Base-by-base conservation (phyloP, 257 asterid species). In the Solanum medicagineum region DNA sequence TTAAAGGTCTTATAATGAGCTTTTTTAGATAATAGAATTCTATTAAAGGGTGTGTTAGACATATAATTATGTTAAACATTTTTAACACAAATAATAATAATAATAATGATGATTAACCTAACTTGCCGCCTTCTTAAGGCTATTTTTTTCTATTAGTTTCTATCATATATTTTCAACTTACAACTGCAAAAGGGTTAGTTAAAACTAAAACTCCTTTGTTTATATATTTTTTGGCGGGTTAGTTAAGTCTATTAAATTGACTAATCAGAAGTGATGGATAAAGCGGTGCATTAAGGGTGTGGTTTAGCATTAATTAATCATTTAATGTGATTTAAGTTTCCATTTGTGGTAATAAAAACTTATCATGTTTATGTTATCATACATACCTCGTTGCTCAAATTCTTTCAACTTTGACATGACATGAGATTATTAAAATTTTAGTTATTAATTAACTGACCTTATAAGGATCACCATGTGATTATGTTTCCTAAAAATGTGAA, bases 401-500 rank as follows among this genome's bases (percentile, higher is more conserved):
- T 17, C 56, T 36, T 85, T 45, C 24, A 56, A 10, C 54, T 70
- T 26, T 7, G 75, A 84, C 29, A 85, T 91, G 94, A 92, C 91
- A 75, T 1, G 57, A 74, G 90, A 88, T 86, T 85, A 91, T 87
- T 81, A 86, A 88, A 71, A 86, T 73, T 51, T 42, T 82, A 81
- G 55, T 87, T 89, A 85, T 91, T 93, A 91, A 87, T 86, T 84
- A 91, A 90, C 88, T 83, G 90, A 88, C 92, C 88, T 88, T 90
- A 84, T 32, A 62, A 83, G 84, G 89, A 87, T 85, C 70, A 88
- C 87, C 95, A 92, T 90, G 95, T 92, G 95, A 84, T 89, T 91
- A 88, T 92, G 95, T 91, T 90, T 90, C 90, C 90, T 75, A 87
- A 89, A 82, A 83, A 85, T 87, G 85, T 55, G 69, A 84, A 74